A percentile compares a stretch with the other conserved stretches of the same genome.
Evolutionary conservation across 1,139 yeast genomes (phyloP).

Genomic region (Diutina neorugosa): DNA sequence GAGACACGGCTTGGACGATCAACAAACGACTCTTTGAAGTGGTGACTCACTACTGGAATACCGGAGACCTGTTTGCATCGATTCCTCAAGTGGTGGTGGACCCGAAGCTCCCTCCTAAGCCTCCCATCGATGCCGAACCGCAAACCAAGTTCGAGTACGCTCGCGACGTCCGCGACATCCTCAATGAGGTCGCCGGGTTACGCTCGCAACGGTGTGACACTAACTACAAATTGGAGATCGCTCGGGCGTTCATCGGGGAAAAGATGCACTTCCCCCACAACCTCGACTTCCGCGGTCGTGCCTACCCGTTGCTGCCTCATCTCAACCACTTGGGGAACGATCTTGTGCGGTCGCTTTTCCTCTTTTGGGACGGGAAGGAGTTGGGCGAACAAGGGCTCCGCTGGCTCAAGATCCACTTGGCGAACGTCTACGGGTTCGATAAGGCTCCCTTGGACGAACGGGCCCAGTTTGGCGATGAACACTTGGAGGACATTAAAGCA

Average conservation of each 20-base stretch:
- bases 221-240: conserved; percentile 88
- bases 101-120: conserved; percentile 50
- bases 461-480: conserved; percentile 55
- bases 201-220: conserved; percentile 89
- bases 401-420: conserved; percentile 87
- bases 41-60: conserved; percentile 75
- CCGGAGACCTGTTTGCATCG: conserved; percentile 66
- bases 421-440: conserved; percentile 81
- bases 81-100: conserved; percentile 55
- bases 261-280: conserved; percentile 89
- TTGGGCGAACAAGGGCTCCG: conserved; percentile 65
- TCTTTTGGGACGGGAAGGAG: conserved; percentile 80
- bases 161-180: conserved; percentile 40
- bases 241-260: conserved; percentile 85
- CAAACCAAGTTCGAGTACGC: conserved; percentile 57
- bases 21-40: conserved; percentile 60
- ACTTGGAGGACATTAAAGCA: conserved; percentile 47
- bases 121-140: conserved; percentile 64
- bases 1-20: conserved; percentile 87
- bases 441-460: conserved; percentile 74
- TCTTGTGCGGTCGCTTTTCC: conserved; percentile 70
- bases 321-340: conserved; percentile 83
- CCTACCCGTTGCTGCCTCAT: conserved; percentile 83
- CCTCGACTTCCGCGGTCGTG: conserved; percentile 90
- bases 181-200: conserved; percentile 50